These are phyloP conservation scores for Plenodomus lindquistii DNA, from an alignment of 2,329 filamentous ascomycete genomes.

Conservation along the genomic window DNA sequence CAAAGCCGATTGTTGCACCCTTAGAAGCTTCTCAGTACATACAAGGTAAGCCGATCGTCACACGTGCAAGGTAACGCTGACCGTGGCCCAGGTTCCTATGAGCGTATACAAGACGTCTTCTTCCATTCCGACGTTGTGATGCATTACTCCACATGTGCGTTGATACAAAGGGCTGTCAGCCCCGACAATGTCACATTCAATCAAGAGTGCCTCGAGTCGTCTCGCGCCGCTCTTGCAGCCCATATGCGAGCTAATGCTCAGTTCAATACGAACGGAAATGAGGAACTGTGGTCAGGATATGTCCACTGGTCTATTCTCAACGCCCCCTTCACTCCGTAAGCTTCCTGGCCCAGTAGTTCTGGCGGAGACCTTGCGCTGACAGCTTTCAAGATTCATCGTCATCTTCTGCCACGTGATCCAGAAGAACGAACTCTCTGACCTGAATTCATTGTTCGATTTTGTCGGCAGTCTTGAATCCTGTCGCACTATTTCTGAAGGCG, in stretches of 20 bases:
- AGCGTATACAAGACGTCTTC: slow-evolving; percentile 35
- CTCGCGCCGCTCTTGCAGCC: slow-evolving; percentile 35
- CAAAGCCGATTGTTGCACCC: slow-evolving; percentile 1
- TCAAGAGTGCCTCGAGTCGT: slow-evolving; percentile 36
- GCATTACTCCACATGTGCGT: slow-evolving; percentile 38
- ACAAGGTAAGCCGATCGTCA: slow-evolving; percentile 8
- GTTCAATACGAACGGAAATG: slow-evolving; percentile 38
- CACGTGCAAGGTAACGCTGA: neutral
- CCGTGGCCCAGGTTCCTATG: slow-evolving; percentile 11
- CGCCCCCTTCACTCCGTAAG: slow-evolving; percentile 52
- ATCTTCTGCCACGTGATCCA: slow-evolving; percentile 57
- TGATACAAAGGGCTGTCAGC: slow-evolving; percentile 39
- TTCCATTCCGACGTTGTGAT: slow-evolving; percentile 37
- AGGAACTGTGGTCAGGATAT: slow-evolving; percentile 42
- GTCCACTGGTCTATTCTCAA: slow-evolving; percentile 37
- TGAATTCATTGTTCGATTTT: slow-evolving; percentile 61
- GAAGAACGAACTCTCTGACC: slow-evolving; percentile 56
- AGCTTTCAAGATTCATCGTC: slow-evolving; percentile 46
- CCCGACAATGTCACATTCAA: slow-evolving; percentile 38
- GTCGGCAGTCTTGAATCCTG: slow-evolving; percentile 59
- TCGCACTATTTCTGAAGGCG: slow-evolving; percentile 59
- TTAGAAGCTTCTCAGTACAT: slow-evolving; percentile 13
- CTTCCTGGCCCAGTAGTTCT: neutral
- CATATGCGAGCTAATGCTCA: slow-evolving; percentile 33
- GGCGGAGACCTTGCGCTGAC: neutral